These are phyloP conservation scores for Penicillium cosmopolitanum DNA, from an alignment of 495 filamentous ascomycete species.

Conservation along the genomic window DNA sequence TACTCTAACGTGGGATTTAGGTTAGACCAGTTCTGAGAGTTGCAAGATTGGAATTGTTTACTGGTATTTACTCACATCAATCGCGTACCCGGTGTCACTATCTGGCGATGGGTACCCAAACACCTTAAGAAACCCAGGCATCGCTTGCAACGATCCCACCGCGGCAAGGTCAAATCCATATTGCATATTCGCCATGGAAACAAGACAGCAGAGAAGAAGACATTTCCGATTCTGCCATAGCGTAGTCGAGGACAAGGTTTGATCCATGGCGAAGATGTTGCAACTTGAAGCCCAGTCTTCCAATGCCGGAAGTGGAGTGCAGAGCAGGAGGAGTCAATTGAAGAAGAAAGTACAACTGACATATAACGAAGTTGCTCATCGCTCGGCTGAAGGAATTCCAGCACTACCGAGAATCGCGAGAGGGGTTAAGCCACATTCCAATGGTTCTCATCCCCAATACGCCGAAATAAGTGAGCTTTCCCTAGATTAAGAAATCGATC, in stretches of 20 bases:
- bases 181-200: conserved; percentile 25
- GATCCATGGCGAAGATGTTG: conserved; percentile 2
- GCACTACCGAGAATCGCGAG: not conserved
- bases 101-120: conserved; percentile 20
- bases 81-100: conserved; percentile 20
- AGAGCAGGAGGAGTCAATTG: not conserved
- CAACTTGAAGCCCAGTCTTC: not conserved
- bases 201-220: conserved; percentile 18
- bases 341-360: not conserved
- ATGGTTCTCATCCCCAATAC: not conserved
- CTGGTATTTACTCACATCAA: conserved; percentile 13
- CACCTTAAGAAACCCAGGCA: conserved; percentile 23
- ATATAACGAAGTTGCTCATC: not conserved
- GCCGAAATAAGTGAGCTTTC: not conserved
- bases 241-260: conserved; percentile 16
- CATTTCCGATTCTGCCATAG: conserved; percentile 26
- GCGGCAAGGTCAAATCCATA: conserved; percentile 26
- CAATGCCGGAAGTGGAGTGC: not conserved
- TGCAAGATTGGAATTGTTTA: not conserved
- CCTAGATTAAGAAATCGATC: not conserved
- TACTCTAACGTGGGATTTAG: conserved; percentile 5
- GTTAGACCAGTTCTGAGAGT: not conserved
- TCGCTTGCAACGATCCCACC: conserved; percentile 21
- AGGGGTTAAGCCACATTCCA: not conserved
- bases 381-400: not conserved